Conservation (phyloP, 2,329 filamentous ascomycete species). For the Pleurostoma richardsiae region DNA sequence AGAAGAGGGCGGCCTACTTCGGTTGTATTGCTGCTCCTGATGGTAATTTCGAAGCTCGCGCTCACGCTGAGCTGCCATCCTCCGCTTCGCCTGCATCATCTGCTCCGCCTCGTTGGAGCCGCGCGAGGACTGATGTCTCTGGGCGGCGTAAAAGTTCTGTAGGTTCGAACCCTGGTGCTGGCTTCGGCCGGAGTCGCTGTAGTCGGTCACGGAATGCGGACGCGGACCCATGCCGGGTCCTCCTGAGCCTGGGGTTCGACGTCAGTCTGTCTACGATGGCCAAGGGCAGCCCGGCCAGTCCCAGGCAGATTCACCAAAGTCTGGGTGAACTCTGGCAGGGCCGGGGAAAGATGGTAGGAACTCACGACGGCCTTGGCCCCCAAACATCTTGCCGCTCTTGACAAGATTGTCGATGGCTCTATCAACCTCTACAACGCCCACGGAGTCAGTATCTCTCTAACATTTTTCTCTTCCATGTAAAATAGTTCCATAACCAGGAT, state of each 20-base stretch:
- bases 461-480: no score
- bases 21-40: constrained; percentile 99
- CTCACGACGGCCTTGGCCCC: constrained; percentile 68
- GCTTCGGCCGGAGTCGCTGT: constrained; percentile 60
- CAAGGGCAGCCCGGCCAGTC: neutral
- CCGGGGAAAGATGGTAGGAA: constrained; percentile 63
- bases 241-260: constrained; percentile 5
- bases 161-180: constrained; percentile 72
- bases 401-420: constrained; percentile 91
- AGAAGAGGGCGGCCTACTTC: constrained; percentile 87
- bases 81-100: constrained; percentile 98
- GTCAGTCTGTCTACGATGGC: constrained; percentile 10
- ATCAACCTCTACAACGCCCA: constrained; percentile 70
- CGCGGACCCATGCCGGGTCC: constrained; percentile 59
- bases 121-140: constrained; percentile 84
- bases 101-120: constrained; percentile 89
- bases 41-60: constrained; percentile 99
- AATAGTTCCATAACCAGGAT: no score
- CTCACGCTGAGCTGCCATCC: constrained; percentile 98
- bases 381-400: constrained; percentile 94
- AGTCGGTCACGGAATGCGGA: constrained; percentile 82
- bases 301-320: constrained; percentile 49
- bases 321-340: constrained; percentile 48
- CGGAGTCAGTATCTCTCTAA: neutral
- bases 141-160: constrained; percentile 90